Percentiles rank a stretch among this genome's conserved stretches.
Evolutionary conservation across 768 basidiomycete genomes (phyloP).

Genomic region (Leccinum arenicola): DNA sequence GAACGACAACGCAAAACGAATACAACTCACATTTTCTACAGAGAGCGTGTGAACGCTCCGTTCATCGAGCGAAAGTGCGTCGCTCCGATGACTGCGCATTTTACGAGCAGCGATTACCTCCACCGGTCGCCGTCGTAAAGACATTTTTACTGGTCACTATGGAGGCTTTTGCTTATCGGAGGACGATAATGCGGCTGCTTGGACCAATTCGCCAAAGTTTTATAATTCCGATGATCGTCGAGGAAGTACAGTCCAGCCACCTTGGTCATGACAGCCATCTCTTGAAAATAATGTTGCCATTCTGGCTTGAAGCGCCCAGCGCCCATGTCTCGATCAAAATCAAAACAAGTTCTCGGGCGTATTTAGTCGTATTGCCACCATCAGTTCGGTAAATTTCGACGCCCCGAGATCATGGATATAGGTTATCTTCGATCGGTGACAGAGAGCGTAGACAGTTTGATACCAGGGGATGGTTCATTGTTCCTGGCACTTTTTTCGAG

Average conservation of each 20-base stretch:
- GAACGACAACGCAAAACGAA: neutral
- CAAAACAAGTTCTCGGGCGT: neutral
- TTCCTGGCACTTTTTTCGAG: neutral
- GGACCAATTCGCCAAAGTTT: neutral
- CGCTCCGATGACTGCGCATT: neutral
- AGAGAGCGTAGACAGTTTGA: neutral
- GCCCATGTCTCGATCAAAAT: neutral
- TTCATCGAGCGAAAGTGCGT: too few relatives aligned
- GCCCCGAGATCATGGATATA: neutral
- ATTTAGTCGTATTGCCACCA: neutral
- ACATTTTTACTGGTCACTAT: too few relatives aligned
- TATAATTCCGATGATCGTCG: neutral
- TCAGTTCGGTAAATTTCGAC: neutral
- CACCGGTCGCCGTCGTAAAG: neutral
- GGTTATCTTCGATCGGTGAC: neutral
- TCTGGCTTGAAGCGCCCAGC: neutral
- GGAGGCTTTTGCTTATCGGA: neutral
- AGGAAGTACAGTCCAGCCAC: neutral
- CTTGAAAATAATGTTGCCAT: conserved; percentile 2
- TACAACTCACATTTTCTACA: neutral
- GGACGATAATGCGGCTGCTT: neutral
- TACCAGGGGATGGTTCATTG: neutral
- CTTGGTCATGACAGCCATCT: neutral
- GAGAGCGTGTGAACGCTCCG: neutral
- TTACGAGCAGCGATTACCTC: neutral